Base-by-base conservation (phyloP, 2,329 filamentous ascomycete species). In the Phialocephala sp. region DNA sequence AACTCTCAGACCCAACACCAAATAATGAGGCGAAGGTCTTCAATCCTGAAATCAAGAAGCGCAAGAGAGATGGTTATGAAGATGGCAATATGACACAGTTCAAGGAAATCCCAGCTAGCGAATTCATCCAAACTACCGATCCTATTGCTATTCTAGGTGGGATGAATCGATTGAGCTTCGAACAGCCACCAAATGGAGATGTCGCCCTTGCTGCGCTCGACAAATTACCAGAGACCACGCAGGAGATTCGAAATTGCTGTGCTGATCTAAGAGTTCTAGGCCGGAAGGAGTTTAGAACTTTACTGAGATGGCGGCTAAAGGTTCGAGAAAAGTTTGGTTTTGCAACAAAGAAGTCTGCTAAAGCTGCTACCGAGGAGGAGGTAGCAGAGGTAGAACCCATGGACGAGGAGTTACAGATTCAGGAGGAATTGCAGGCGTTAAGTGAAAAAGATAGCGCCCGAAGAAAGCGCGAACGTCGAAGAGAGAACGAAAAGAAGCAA, bases 1-100 rank as follows among this genome's bases (percentile, higher is more conserved):
- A 99, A 78, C 82, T 97, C n/a, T 83, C 90, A 37, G 92, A 91
- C 64, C 88, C 91, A 1, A 91, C 90, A 0, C 93, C 93, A 1
- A 99, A 98, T 79, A 96, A 98, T 72, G 95, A 99, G 78, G 95
- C 95, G 45, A 97, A 97, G 78, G 95, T 99, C 1, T 99, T 94
- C 83, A 97, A 99, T 71, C 95, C 95, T 0, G 95, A 99, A 77
- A 84, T 92, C 76, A 99, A 98, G 85, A 99, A 97, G 87, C 85
- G 95, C 65, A 98, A 97, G 86, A 86, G 95, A 83, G 94, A 97
- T 54, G 95, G 95, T 84, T 99, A 99, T 71, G 94, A 98, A 71
- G 95, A 99, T 79, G 94, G 93, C 41, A 93, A 99, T 71, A 97
- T 90, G 78, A 94, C 89, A 4, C 92, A 97, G 73, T 97, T 91